Evolutionary conservation across 768 basidiomycete species (phyloP).

Genomic region (Guyanaporus albipodus): DNA sequence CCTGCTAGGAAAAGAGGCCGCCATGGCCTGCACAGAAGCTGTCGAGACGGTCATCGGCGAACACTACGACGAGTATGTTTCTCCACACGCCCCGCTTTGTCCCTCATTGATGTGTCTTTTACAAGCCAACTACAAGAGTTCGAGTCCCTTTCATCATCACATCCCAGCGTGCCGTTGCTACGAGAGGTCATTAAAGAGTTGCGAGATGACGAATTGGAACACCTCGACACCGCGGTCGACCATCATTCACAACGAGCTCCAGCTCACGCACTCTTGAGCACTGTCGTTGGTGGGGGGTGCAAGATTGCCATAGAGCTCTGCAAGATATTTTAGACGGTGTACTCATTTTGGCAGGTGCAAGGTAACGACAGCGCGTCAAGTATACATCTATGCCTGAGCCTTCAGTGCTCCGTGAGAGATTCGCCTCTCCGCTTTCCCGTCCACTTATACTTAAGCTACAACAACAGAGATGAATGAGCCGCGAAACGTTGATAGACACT

Average conservation of each 20-base stretch:
- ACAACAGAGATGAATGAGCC: conserved; percentile 1
- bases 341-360: conserved; percentile 1
- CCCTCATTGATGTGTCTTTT: conserved; percentile 5
- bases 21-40: conserved; percentile 98
- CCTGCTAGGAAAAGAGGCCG: conserved; percentile 85
- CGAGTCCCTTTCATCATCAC: conserved; percentile 54
- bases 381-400: neutral
- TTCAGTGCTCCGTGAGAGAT: conserved; percentile 33
- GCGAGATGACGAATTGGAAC: conserved; percentile 92
- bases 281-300: conserved; percentile 81
- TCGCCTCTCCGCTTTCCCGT: conserved; percentile 47
- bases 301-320: conserved; percentile 87
- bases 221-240: conserved; percentile 86
- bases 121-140: conserved; percentile 78
- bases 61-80: conserved; percentile 92
- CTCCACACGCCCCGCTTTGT: neutral
- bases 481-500: conserved; percentile 15
- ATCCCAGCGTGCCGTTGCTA: conserved; percentile 76
- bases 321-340: conserved; percentile 58
- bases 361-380: conserved; percentile 1
- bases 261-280: conserved; percentile 85
- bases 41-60: conserved; percentile 98
- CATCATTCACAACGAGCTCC: conserved; percentile 87
- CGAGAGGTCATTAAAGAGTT: conserved; percentile 75
- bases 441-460: conserved; percentile 53